These are phyloP conservation scores for Tuber borchii DNA, from an alignment of 495 filamentous ascomycete genomes.

Conservation along the genomic window DNA sequence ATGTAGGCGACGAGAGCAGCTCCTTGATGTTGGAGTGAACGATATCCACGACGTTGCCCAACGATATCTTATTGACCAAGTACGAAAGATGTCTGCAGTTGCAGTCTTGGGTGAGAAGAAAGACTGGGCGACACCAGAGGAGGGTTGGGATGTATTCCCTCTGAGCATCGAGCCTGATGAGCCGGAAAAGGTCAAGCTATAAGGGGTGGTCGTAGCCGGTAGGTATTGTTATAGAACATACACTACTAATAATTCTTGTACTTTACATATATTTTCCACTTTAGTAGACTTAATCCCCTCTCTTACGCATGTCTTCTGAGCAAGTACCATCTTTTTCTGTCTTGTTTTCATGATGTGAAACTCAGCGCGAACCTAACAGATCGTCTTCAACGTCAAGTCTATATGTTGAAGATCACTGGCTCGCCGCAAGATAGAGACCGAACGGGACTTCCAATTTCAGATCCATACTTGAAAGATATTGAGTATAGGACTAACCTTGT, in stretches of 20 bases:
- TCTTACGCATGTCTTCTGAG: not conserved
- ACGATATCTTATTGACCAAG: conserved; percentile 67
- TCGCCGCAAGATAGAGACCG: conserved; percentile 28
- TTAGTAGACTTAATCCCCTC: not conserved
- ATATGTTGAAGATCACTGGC: conserved; percentile 38
- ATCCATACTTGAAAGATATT: conserved; percentile 32
- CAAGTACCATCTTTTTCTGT: not conserved
- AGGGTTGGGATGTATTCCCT: conserved; percentile 47
- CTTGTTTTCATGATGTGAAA: not conserved
- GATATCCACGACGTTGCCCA: conserved; percentile 77
- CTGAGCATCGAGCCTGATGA: conserved; percentile 46
- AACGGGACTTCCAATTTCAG: conserved; percentile 30
- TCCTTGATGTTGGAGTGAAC: conserved; percentile 77
- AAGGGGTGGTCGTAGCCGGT: not conserved
- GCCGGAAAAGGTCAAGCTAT: conserved; percentile 23
- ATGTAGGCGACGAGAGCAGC: conserved; percentile 62
- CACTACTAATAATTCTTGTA: conserved; percentile 2
- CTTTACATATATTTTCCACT: not conserved
- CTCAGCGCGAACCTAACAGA: conserved; percentile 33
- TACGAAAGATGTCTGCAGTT: conserved; percentile 51
- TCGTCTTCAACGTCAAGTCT: conserved; percentile 35
- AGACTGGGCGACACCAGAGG: conserved; percentile 56
- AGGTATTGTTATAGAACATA: not conserved
- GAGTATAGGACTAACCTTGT: conserved; percentile 30
- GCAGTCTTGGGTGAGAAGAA: conserved; percentile 80